phyloP scores from a whole-genome alignment of 441 rosid species.

The Corymbia citriodora region DNA sequence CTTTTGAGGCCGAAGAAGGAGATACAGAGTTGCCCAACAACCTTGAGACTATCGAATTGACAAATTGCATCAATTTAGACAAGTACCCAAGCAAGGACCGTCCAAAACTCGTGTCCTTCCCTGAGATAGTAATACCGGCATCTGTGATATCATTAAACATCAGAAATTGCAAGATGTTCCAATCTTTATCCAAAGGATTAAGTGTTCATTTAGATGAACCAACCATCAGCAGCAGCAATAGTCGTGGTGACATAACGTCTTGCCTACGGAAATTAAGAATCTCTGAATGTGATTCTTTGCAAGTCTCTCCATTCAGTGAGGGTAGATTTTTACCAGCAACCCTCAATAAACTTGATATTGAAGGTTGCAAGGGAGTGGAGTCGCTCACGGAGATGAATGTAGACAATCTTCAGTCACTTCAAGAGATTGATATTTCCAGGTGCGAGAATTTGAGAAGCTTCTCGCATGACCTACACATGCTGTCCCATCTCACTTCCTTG shows the following conservation, averaged over 20 bases:
- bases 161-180: no score
- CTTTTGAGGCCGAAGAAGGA: neutral
- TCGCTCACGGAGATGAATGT: neutral
- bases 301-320: neutral
- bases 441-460: neutral
- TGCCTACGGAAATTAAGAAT: rapidly evolving
- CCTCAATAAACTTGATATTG: no score
- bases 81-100: neutral
- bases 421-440: neutral
- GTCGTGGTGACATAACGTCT: no score
- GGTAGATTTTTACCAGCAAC: neutral
- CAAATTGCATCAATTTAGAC: neutral
- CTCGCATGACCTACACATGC: neutral
- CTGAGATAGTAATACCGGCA: neutral
- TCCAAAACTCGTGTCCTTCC: neutral
- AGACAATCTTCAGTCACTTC: neutral
- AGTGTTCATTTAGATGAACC: no score
- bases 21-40: neutral
- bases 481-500: neutral
- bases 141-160: neutral
- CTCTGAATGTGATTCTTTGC: rapidly evolving
- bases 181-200: no score
- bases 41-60: neutral
- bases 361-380: neutral
- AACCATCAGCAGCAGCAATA: no score